A percentile compares a stretch with the other conserved stretches of the same genome.
phyloP scores from a whole-genome alignment of 768 basidiomycete genomes.

The Cyclocybe cylindracea region DNA sequence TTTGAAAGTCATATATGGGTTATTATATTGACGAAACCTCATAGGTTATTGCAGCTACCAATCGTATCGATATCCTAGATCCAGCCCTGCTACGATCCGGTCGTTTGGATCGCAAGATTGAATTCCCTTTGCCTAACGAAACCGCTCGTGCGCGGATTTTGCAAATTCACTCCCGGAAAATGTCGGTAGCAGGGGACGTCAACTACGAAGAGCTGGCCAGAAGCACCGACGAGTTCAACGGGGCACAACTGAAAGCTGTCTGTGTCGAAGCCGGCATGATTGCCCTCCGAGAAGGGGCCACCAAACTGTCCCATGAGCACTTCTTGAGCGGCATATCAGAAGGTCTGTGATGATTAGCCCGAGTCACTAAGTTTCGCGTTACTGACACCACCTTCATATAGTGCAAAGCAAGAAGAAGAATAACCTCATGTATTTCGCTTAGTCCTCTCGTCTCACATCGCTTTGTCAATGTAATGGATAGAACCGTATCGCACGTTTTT shows the following conservation, averaged over 20 bases:
- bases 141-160: constrained; percentile 95
- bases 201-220: constrained; percentile 97
- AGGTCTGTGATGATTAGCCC: constrained; percentile 44
- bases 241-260: constrained; percentile 94
- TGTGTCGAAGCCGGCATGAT: constrained; percentile 99
- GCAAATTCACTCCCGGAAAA: constrained; percentile 96
- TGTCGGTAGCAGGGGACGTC: constrained; percentile 84
- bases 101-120: constrained; percentile 96
- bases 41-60: constrained; percentile 97
- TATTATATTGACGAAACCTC: constrained; percentile 9
- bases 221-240: constrained; percentile 98
- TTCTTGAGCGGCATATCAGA: constrained; percentile 92
- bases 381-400: constrained; percentile 34
- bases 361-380: constrained; percentile 12
- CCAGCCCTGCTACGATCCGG: constrained; percentile 98
- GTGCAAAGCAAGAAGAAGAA: constrained; percentile 99
- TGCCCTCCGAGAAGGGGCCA: constrained; percentile 89
- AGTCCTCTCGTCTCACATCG: constrained; percentile 22
- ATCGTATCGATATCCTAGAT: constrained; percentile 97
- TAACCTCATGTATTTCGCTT: constrained; percentile 92
- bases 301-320: constrained; percentile 89
- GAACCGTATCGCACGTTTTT: too few species aligned
- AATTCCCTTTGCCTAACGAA: constrained; percentile 96
- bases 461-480: constrained; percentile 3
- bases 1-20: constrained; percentile 5